A percentile compares a stretch with the other conserved stretches of the same genome.
phyloP scores from a whole-genome alignment of 257 asterid species.

The Orobanche coerulescens region DNA sequence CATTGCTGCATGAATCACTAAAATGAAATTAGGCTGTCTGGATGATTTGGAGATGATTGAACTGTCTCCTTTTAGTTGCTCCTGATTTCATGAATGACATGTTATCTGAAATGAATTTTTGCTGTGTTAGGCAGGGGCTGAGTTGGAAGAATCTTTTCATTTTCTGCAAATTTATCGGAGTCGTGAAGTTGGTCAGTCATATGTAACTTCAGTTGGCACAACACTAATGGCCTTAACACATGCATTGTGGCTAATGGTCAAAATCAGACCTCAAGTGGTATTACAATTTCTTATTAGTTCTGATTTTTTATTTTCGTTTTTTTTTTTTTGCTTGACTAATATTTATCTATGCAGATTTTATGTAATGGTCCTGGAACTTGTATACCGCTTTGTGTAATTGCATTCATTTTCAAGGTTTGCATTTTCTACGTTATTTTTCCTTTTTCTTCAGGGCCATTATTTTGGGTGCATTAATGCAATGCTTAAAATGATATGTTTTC shows the following conservation, averaged over 20 bases:
- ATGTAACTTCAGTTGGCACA: constrained; percentile 76
- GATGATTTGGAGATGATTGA: constrained; percentile 13
- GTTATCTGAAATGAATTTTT: constrained; percentile 19
- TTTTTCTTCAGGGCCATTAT: not conserved
- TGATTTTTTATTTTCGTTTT: not conserved
- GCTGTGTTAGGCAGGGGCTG: constrained; percentile 46
- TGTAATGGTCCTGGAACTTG: constrained; percentile 99
- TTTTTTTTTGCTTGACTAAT: constrained; percentile 5
- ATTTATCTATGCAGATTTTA: constrained; percentile 43
- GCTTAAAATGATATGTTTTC: too few species aligned
- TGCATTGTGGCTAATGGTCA: constrained; percentile 85
- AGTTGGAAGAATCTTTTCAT: constrained; percentile 37
- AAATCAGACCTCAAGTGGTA: constrained; percentile 95
- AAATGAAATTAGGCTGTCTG: not conserved
- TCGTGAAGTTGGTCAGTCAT: constrained; percentile 93
- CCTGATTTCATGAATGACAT: not conserved
- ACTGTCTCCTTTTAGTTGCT: not conserved
- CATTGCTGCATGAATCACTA: not conserved
- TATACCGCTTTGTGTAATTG: constrained; percentile 65
- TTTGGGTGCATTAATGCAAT: not conserved
- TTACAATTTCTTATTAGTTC: constrained; percentile 8
- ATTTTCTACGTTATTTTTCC: not conserved
- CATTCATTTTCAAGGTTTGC: constrained; percentile 69
- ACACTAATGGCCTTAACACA: constrained; percentile 72
- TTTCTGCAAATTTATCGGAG: constrained; percentile 83